A percentile compares a stretch with the other conserved stretches of the same genome.
phyloP scores from a whole-genome alignment of 176 grass and related monocot genomes.

The Dendrocalamus sinicus region DNA sequence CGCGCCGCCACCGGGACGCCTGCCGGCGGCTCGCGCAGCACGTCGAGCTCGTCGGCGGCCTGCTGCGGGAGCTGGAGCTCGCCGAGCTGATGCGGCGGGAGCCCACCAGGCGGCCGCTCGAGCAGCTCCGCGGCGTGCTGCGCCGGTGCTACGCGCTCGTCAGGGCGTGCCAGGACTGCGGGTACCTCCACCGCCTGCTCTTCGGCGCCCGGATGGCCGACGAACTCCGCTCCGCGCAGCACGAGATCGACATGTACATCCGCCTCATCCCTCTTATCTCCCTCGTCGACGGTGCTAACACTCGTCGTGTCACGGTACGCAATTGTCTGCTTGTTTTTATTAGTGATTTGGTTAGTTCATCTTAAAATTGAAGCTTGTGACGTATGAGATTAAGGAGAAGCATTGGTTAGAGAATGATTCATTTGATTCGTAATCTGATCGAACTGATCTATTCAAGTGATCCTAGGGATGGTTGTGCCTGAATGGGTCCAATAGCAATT shows the following conservation, averaged over 20 bases:
- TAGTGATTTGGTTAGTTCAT: background rate
- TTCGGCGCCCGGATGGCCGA: slow-evolving; percentile 43
- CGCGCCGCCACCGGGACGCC: slow-evolving; percentile 62
- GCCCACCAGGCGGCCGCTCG: slow-evolving; percentile 56
- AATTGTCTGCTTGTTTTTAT: background rate
- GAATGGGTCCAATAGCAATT: background rate
- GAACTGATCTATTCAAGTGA: background rate
- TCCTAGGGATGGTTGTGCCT: background rate
- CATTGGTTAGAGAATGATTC: background rate
- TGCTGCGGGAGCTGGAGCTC: slow-evolving; percentile 58
- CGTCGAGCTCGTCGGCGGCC: slow-evolving; percentile 56
- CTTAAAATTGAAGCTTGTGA: background rate
- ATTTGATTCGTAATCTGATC: background rate
- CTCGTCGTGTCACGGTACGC: slow-evolving; percentile 3
- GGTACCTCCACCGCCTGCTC: slow-evolving; percentile 52
- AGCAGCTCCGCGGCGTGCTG: slow-evolving; percentile 46
- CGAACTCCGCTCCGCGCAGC: slow-evolving; percentile 47
- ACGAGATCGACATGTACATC: slow-evolving; percentile 51
- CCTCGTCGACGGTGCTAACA: background rate
- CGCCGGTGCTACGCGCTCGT: slow-evolving; percentile 57
- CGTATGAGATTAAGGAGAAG: background rate
- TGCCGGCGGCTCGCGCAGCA: slow-evolving; percentile 58
- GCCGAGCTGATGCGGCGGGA: slow-evolving; percentile 53
- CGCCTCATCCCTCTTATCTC: background rate
- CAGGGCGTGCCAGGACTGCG: slow-evolving; percentile 51